Evolutionary conservation across 768 basidiomycete species (phyloP), one percentile per base, ranked within the genome.

Genomic region (Stropharia rugosoannulata): DNA sequence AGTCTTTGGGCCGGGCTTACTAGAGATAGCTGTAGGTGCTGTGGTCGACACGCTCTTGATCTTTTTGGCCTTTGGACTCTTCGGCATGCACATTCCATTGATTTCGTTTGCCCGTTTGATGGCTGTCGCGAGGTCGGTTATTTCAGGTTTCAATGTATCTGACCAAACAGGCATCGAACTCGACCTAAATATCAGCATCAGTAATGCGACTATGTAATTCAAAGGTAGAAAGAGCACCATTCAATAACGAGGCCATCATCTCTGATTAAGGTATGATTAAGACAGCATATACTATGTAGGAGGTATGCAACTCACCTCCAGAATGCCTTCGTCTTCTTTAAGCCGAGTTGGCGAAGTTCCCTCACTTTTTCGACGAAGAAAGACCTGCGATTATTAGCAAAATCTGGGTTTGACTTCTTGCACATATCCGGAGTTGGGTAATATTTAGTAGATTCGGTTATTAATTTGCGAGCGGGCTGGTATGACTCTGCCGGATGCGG

Each of bases 241-340:
- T 74, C 73, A 19, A 74, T 70, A 0, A 70, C 70, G 42, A 74
- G 64, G 1, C 70, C 70, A 38, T 72, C 73, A 19, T 72, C 73
- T 44, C 73, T 70, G 40, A 40, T 45, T 29, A 25, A 19, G 29
- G 7, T 10, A 32, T 32, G 36, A 22, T 42, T 40, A 12, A 22
- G 42, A 12, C 7, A 2, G 22, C 2, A 58, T n/a, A 43, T 22
- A 25, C 13, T 40, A 46, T 2, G 9, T 22, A 0, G 13, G 27
- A 50, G 46, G n/a, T 41, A 32, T 46, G 8, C 35, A 1, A 59
- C 62, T 5, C 25, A 69, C 63, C 68, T 69, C 27, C 38, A 54
- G 27, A 55, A 55, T 5, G 64, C 63, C 35, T 62, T 72, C 9
- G 38, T 62, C 51, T 56, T 66, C 46, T 52, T 63, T 27, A 73